These are phyloP conservation scores for Euphrasia confusa DNA, from an alignment of 257 asterid species.

Conservation along the genomic window DNA sequence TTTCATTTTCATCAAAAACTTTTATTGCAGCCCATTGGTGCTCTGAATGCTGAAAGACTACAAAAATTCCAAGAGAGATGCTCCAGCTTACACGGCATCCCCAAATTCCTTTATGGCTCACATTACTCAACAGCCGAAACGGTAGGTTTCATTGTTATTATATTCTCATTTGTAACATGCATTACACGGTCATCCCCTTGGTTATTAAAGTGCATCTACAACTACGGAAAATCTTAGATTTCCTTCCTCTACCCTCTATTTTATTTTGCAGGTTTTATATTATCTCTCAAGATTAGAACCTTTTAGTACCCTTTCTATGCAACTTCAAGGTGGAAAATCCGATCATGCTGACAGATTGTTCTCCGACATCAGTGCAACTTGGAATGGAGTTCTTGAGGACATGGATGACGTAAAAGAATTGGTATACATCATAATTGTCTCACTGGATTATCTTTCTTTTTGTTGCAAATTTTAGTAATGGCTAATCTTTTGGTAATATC, in stretches of 20 bases:
- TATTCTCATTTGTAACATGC: conserved; percentile 10
- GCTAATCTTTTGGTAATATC: conserved; percentile 13
- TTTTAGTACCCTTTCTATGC: conserved; percentile 91
- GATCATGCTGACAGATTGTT: conserved; percentile 99
- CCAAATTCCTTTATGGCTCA: conserved; percentile 95
- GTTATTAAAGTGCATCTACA: conserved; percentile 24
- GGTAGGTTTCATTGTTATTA: conserved; percentile 40
- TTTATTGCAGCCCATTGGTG: conserved; percentile 88
- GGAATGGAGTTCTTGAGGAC: conserved; percentile 97
- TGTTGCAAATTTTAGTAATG: conserved; percentile 6
- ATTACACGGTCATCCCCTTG: neutral
- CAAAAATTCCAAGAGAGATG: conserved; percentile 90
- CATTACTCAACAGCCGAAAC: conserved; percentile 99
- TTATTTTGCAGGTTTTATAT: conserved; percentile 65
- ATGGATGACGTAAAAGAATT: conserved; percentile 96
- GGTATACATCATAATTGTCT: conserved; percentile 43
- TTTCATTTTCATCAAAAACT: conserved; percentile 25
- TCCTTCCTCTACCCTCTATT: conserved; percentile 12
- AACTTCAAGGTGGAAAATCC: conserved; percentile 96
- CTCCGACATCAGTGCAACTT: conserved; percentile 81
- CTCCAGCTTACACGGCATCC: conserved; percentile 89
- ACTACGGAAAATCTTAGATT: conserved; percentile 13
- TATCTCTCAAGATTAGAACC: conserved; percentile 93
- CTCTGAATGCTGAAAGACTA: conserved; percentile 76
- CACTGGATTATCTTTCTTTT: conserved; percentile 6